phyloP scores from a whole-genome alignment of 176 grass and related monocot species.

The Phragmites australis region DNA sequence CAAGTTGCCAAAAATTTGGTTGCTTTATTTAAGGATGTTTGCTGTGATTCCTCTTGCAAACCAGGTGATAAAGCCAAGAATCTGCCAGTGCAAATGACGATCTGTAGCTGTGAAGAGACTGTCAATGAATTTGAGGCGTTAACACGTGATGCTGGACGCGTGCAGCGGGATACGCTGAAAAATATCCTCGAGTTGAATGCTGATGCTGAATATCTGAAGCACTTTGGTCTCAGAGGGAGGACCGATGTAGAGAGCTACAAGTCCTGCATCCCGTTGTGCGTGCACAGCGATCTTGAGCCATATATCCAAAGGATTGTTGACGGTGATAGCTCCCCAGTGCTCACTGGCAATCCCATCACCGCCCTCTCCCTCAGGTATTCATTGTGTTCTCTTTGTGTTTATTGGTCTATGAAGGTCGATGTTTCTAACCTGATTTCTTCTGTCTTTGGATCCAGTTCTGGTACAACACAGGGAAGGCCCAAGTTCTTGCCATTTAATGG shows the following conservation, averaged over 20 bases:
- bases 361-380: constrained; percentile 79
- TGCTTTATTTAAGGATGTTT: background rate
- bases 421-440: constrained; percentile 15
- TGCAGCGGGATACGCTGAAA: constrained; percentile 70
- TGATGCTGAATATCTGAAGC: constrained; percentile 72
- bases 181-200: constrained; percentile 77
- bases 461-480: constrained; percentile 91
- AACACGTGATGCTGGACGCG: constrained; percentile 52
- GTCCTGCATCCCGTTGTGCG: constrained; percentile 68
- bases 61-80: constrained; percentile 31
- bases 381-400: constrained; percentile 2
- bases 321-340: constrained; percentile 51
- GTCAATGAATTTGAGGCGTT: constrained; percentile 72
- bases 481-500: constrained; percentile 94
- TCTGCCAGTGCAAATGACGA: constrained; percentile 50
- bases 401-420: background rate
- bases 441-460: constrained; percentile 61
- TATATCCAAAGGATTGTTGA: constrained; percentile 78
- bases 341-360: constrained; percentile 81
- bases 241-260: constrained; percentile 81
- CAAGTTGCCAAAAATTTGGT: background rate
- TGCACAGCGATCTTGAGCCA: constrained; percentile 67
- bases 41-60: background rate
- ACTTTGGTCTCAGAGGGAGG: constrained; percentile 64
- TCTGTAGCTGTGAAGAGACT: constrained; percentile 61